Percentiles rank a stretch among this genome's conserved stretches.
Evolutionary conservation across 805 yeast genomes (phyloP).

Genomic region (Kluyveromyces starmeri): DNA sequence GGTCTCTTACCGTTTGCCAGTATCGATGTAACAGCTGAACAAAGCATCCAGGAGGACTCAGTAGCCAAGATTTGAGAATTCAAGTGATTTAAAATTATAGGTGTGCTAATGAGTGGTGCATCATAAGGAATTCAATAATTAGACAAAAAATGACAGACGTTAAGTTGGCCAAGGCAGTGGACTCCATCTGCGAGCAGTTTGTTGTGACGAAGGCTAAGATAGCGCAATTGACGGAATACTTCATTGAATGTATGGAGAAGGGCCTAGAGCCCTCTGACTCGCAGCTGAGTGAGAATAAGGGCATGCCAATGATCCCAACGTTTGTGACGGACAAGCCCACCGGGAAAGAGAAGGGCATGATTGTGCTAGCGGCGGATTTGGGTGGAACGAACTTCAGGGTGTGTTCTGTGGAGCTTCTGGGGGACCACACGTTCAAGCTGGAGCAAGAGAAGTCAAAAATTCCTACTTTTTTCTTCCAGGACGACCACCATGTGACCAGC

Average conservation of each 20-base stretch:
- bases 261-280: constrained; percentile 36
- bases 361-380: constrained; percentile 80
- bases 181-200: constrained; percentile 22
- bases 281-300: constrained; percentile 32
- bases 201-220: constrained; percentile 18
- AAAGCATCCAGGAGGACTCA: too few relatives aligned
- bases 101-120: too few relatives aligned
- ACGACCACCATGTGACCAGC: constrained; percentile 37
- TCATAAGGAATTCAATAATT: too few relatives aligned
- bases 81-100: too few relatives aligned
- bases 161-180: constrained; percentile 18
- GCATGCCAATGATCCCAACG: constrained; percentile 89
- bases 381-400: constrained; percentile 97
- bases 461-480: constrained; percentile 66
- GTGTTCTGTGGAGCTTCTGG: constrained; percentile 71
- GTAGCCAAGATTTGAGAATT: too few relatives aligned
- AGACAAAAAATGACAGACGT: not conserved
- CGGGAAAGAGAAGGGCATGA: constrained; percentile 70
- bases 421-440: constrained; percentile 70
- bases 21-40: too few relatives aligned
- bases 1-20: too few relatives aligned
- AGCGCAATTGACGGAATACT: constrained; percentile 36
- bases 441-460: constrained; percentile 72
- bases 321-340: constrained; percentile 77
- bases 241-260: constrained; percentile 49